A percentile compares a stretch with the other conserved stretches of the same genome.
phyloP scores from a whole-genome alignment of 2,329 filamentous ascomycete species.

The Fusarium annulatum region DNA sequence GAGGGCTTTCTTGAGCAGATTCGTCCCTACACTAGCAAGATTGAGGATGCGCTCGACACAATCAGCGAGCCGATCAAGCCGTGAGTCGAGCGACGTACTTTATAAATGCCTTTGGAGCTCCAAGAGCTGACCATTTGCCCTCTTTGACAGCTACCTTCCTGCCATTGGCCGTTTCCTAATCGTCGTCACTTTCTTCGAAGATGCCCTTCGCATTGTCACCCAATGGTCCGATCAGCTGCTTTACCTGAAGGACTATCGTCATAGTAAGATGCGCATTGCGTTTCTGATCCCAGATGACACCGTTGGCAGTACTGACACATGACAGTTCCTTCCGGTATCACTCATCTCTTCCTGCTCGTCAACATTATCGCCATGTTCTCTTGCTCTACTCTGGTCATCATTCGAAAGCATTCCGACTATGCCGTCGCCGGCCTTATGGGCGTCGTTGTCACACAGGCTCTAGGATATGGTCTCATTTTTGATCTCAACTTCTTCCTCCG shows the following conservation, averaged over 20 bases:
- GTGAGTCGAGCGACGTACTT: constrained; percentile 59
- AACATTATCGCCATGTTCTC: constrained; percentile 90
- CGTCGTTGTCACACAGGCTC: constrained; percentile 91
- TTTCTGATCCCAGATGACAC: neutral
- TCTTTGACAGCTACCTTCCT: constrained; percentile 79
- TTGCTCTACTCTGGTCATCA: constrained; percentile 88
- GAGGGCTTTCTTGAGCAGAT: constrained; percentile 78
- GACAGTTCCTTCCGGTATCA: constrained; percentile 86
- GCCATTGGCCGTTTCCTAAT: constrained; percentile 97
- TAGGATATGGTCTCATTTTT: constrained; percentile 98
- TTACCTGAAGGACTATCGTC: constrained; percentile 91
- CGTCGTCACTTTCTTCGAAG: constrained; percentile 97
- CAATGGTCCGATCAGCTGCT: constrained; percentile 96
- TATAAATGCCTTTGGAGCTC: constrained; percentile 5
- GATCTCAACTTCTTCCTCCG: constrained; percentile 99
- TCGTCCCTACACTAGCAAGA: constrained; percentile 95
- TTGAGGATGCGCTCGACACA: constrained; percentile 92
- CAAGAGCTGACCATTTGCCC: constrained; percentile 31
- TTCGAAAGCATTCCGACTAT: constrained; percentile 91
- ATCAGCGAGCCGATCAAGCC: constrained; percentile 93
- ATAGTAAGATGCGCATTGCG: constrained; percentile 73
- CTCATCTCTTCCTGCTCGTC: constrained; percentile 89
- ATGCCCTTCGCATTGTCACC: constrained; percentile 94
- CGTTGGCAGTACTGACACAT: constrained; percentile 33
- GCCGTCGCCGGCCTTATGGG: constrained; percentile 90